Evolutionary conservation across 2,329 filamentous ascomycete genomes (phyloP), one percentile per base, ranked within the genome.

Genomic region (Diaporthe ilicicola): DNA sequence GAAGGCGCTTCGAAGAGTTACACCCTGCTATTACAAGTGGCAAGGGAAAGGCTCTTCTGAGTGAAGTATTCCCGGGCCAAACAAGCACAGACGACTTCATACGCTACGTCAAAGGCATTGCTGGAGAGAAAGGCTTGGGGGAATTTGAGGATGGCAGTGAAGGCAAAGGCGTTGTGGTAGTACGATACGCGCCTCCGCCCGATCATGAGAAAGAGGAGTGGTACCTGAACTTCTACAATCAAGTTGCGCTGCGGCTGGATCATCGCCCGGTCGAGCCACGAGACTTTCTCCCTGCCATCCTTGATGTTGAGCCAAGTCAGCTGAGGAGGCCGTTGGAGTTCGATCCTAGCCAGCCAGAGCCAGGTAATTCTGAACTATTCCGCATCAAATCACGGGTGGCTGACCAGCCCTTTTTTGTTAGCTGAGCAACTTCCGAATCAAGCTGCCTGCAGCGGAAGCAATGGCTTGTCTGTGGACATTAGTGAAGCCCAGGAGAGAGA

Each of bases 261-360:
- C 94, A 97, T 78, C 90, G 94, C 4, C 91, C 94, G 2, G 91
- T 98, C 67, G 91, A 95, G 75, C 94, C 98, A 77, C 94, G 92
- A 70, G 95, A 98, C 76, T 97, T 99, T 73, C 86, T 99, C 2
- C 94, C 97, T 79, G 93, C 93, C 1, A 96, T 99, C 55, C 82
- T 98, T 34, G 90, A 86, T n/a, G 92, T 92, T 64, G 92, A 98
- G 81, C 89, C 94, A 8, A 89, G 88, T 71, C 87, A 88, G 53
- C 84, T 98, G 24, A 90, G 93, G 70, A 88, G 90, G 46, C 87
- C 91, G 7, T 86, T 97, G 3, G 86, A 92, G 74, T 82, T 88
- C 50, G 85, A 85, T 71, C 78, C 74, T 62, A 81, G 75, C 74
- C 79, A 74, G 68, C 69, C 67, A 70, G 74, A 59, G n/a, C 67